phyloP scores from a whole-genome alignment of 2,329 filamentous ascomycete species.

The Ceratocystis cubensis region DNA sequence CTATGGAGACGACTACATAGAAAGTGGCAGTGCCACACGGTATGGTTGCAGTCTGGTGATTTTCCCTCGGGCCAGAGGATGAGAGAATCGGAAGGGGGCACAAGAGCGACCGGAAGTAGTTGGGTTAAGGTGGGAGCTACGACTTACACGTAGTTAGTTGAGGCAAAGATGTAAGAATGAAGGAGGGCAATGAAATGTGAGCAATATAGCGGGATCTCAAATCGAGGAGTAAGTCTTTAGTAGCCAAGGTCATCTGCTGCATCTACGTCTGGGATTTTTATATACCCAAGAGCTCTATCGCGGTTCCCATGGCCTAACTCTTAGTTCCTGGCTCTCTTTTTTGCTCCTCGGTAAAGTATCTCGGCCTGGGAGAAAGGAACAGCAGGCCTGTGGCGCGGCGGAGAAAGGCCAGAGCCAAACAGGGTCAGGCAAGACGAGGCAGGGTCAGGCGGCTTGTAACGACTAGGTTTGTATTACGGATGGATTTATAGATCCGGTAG shows the following conservation, averaged over 20 bases:
- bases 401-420: not conserved
- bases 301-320: not conserved
- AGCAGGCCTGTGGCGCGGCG: not conserved
- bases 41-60: not conserved
- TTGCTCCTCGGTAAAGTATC: conserved; percentile 12
- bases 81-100: not conserved
- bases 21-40: not conserved
- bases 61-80: conserved; percentile 11
- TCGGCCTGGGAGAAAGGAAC: conserved; percentile 11
- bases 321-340: not conserved
- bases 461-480: too few relatives aligned
- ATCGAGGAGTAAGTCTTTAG: not conserved
- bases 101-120: not conserved
- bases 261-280: too few relatives aligned
- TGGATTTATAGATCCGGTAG: not conserved
- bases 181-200: not conserved
- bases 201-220: not conserved
- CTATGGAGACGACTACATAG: not conserved
- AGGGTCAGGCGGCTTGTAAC: too few relatives aligned
- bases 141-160: not conserved
- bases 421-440: too few relatives aligned
- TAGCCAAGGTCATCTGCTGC: too few relatives aligned
- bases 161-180: not conserved
- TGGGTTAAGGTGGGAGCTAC: not conserved
- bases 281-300: not conserved